Conservation (phyloP, 345 rosid species). For the Populus pruinosa region DNA sequence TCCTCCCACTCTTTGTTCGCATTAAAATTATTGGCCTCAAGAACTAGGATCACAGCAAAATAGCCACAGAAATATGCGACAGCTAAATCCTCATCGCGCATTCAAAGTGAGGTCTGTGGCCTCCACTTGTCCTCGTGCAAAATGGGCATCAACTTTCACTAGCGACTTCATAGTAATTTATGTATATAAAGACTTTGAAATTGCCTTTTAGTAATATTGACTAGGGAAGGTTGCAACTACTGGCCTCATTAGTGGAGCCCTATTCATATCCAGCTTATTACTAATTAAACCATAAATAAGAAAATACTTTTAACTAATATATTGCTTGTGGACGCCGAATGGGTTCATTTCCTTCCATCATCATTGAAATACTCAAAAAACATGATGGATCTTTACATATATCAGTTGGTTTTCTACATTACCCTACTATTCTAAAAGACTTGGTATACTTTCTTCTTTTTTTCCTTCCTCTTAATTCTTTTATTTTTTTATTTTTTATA, state of each 20-base stretch:
- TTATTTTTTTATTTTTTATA: too few species aligned
- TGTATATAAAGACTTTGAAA: too few species aligned
- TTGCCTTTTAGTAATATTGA: background rate
- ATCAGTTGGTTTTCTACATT: background rate
- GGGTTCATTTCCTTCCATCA: background rate
- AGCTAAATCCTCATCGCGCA: background rate
- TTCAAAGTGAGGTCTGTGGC: background rate
- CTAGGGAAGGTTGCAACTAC: background rate
- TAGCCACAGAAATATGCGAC: background rate
- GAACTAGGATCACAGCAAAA: background rate
- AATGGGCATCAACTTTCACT: background rate
- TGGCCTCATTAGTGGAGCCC: background rate
- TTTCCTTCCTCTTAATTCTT: too few species aligned
- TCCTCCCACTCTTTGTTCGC: background rate
- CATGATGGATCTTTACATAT: background rate
- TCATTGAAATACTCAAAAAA: background rate
- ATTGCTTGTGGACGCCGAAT: slow-evolving; percentile 7
- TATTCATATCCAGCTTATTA: background rate
- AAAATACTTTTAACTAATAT: background rate
- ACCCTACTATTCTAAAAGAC: too few species aligned
- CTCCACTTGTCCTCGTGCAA: background rate
- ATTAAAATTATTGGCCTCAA: background rate
- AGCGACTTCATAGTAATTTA: background rate
- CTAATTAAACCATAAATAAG: background rate
- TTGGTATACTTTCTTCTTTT: too few species aligned